A percentile compares a stretch with the other conserved stretches of the same genome.
These are phyloP conservation scores for Moricandia moricandioides DNA, from an alignment of 345 rosid species.

Conservation along the genomic window DNA sequence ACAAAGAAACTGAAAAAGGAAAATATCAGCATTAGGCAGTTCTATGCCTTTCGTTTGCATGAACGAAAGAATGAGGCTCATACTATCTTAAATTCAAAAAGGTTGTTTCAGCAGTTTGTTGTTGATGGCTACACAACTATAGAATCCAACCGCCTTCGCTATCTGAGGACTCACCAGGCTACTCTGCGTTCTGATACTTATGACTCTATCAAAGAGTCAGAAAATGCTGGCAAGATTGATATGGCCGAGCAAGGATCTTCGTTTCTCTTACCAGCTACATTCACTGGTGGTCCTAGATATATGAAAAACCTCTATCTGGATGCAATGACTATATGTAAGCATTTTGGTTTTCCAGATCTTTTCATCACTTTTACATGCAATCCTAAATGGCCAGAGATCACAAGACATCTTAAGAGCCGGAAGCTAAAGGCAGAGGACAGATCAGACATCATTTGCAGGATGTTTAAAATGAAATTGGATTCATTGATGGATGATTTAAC, in stretches of 20 bases:
- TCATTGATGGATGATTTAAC: background rate
- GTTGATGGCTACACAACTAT: background rate
- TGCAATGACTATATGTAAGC: background rate
- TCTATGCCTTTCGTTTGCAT: background rate
- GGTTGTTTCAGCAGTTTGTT: background rate
- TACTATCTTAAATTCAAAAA: background rate
- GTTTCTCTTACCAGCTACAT: background rate
- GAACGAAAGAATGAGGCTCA: background rate
- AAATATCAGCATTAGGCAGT: background rate
- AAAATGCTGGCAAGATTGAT: background rate
- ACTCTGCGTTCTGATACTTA: background rate
- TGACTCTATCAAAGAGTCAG: background rate
- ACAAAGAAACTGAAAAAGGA: background rate
- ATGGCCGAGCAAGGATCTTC: background rate
- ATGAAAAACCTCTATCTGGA: background rate
- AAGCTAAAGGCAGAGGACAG: background rate
- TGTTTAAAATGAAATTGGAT: background rate
- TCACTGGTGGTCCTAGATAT: background rate
- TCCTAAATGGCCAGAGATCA: background rate
- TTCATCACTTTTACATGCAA: background rate
- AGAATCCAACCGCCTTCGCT: background rate
- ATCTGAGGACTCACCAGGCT: background rate
- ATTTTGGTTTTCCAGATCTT: background rate
- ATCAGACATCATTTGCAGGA: background rate
- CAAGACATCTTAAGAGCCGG: background rate